A percentile compares a stretch with the other conserved stretches of the same genome.
These are phyloP conservation scores for Porodaedalea pini DNA, from an alignment of 1,284 basidiomycete genomes.

Conservation along the genomic window DNA sequence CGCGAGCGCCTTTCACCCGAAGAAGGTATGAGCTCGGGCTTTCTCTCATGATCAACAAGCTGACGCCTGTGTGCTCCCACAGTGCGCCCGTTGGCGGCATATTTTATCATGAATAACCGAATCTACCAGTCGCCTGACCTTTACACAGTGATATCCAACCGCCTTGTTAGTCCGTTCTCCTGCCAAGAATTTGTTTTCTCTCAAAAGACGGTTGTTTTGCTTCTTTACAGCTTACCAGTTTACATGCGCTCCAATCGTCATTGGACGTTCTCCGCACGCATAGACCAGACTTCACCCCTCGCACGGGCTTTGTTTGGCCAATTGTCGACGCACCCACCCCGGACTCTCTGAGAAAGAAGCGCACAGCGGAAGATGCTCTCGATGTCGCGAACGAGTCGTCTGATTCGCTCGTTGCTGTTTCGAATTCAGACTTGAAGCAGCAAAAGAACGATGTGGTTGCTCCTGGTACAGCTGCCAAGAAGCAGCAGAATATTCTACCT, in stretches of 20 bases:
- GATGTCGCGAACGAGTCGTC: constrained; percentile 3
- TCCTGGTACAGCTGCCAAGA: constrained; percentile 35
- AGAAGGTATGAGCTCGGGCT: constrained; percentile 51
- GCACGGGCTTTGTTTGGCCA: constrained; percentile 78
- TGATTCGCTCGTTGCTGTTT: constrained; percentile 3
- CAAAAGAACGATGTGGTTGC: constrained; percentile 20
- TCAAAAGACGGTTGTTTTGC: neutral
- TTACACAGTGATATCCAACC: constrained; percentile 77
- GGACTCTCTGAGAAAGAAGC: constrained; percentile 39
- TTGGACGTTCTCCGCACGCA: constrained; percentile 65
- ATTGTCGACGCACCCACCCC: constrained; percentile 55
- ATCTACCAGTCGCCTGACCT: constrained; percentile 85
- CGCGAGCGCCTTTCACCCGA: constrained; percentile 75
- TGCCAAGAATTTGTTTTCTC: neutral
- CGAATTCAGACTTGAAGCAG: constrained; percentile 17
- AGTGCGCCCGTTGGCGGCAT: constrained; percentile 74
- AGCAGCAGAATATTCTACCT: constrained; percentile 62
- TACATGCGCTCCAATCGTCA: constrained; percentile 69
- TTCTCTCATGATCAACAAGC: constrained; percentile 13
- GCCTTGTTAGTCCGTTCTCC: constrained; percentile 52
- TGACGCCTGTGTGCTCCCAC: constrained; percentile 17
- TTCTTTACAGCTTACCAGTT: constrained; percentile 59
- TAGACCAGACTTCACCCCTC: constrained; percentile 72
- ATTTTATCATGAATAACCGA: constrained; percentile 81
- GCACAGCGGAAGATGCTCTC: constrained; percentile 33